Conservation (phyloP, 2,329 filamentous ascomycete species). For the Aschersonia sp. region DNA sequence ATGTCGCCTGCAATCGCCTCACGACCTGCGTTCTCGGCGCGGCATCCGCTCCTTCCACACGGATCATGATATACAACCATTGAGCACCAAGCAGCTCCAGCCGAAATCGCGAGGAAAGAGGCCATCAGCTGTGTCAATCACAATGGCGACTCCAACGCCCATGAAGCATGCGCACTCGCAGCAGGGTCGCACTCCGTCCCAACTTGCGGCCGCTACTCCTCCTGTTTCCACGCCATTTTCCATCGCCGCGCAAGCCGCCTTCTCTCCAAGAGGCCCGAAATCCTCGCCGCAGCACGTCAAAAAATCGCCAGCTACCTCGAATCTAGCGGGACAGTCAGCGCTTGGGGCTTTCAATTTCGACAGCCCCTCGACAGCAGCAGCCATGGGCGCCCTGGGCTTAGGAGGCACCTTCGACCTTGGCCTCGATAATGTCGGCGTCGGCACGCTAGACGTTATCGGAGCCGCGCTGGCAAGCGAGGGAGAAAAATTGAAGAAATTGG, state of each 20-base stretch:
- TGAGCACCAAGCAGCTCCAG: neutral
- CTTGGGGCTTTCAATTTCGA: slow-evolving; percentile 42
- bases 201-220: slow-evolving; percentile 42
- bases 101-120: neutral
- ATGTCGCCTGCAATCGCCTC: neutral
- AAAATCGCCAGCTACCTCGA: slow-evolving; percentile 44
- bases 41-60: neutral
- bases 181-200: slow-evolving; percentile 32
- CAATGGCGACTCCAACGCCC: slow-evolving; percentile 31
- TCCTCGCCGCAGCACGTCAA: slow-evolving; percentile 52
- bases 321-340: slow-evolving; percentile 30
- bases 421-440: slow-evolving; percentile 35
- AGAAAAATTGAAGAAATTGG: slow-evolving; percentile 39
- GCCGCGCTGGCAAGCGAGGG: slow-evolving; percentile 31
- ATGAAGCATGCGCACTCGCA: slow-evolving; percentile 30
- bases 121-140: neutral
- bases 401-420: slow-evolving; percentile 34
- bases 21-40: neutral
- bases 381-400: slow-evolving; percentile 42
- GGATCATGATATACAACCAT: neutral
- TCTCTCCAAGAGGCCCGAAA: slow-evolving; percentile 41
- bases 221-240: slow-evolving; percentile 56
- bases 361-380: slow-evolving; percentile 48
- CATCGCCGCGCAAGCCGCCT: slow-evolving; percentile 38
- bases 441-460: slow-evolving; percentile 26